Conservation (phyloP, 352 stramenopile species). For the Globisporangium parvum region DNA sequence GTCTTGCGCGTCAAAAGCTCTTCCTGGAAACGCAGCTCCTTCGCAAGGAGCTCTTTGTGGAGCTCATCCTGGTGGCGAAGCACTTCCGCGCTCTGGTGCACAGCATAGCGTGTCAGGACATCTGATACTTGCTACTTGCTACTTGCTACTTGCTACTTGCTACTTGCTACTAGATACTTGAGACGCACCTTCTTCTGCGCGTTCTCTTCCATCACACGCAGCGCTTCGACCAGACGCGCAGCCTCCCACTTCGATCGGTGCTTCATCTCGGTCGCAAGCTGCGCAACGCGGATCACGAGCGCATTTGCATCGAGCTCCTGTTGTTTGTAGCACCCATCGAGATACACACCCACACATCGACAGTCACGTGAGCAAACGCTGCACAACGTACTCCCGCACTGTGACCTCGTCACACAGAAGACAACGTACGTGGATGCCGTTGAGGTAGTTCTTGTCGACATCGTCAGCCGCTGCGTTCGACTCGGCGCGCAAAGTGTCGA, state of each 20-base stretch:
- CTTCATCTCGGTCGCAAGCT: constrained; percentile 84
- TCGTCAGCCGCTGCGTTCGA: constrained; percentile 46
- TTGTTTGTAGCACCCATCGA: neutral
- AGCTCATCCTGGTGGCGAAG: constrained; percentile 56
- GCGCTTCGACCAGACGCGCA: constrained; percentile 60
- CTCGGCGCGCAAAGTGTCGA: constrained; percentile 57
- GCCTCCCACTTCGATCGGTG: constrained; percentile 83
- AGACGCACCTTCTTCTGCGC: constrained; percentile 54
- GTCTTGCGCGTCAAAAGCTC: constrained; percentile 54
- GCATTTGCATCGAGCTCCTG: constrained; percentile 64
- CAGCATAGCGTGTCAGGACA: neutral
- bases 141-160: neutral
- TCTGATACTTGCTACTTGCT: neutral
- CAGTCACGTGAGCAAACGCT: neutral
- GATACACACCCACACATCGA: neutral
- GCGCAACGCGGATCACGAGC: constrained; percentile 68
- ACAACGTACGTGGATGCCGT: constrained; percentile 47
- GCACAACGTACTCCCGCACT: neutral
- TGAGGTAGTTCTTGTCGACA: constrained; percentile 72
- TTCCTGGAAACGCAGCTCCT: constrained; percentile 69
- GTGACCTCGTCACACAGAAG: neutral
- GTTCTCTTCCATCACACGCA: constrained; percentile 76
- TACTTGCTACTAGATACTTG: neutral
- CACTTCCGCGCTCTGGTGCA: constrained; percentile 38
- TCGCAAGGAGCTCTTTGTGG: constrained; percentile 72